phyloP scores from a whole-genome alignment of 2,329 filamentous ascomycete species.

The Alternaria conjuncta region DNA sequence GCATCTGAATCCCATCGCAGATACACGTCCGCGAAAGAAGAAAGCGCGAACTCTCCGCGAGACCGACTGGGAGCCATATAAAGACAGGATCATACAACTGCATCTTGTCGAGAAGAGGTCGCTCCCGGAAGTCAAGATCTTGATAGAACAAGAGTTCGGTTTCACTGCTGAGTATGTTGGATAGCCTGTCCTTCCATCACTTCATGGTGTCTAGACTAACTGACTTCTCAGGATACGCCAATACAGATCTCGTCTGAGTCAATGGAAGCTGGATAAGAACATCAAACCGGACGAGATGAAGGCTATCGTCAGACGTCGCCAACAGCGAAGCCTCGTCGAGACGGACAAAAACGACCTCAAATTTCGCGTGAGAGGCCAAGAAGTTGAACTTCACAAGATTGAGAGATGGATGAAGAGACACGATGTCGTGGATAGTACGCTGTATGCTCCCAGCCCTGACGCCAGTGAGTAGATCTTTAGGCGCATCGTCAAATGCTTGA shows the following conservation, averaged over 20 bases:
- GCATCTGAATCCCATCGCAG: background rate
- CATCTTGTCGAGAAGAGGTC: background rate
- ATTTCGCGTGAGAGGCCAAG: background rate
- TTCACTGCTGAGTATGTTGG: background rate
- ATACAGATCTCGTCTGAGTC: background rate
- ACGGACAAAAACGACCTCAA: background rate
- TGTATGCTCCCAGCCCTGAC: background rate
- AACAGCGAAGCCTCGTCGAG: slow-evolving; percentile 27
- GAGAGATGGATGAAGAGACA: background rate
- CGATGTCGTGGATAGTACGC: accelerated
- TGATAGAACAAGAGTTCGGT: background rate
- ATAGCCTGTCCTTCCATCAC: too few species aligned
- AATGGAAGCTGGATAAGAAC: slow-evolving; percentile 29
- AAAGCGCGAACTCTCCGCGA: background rate
- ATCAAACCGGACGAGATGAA: slow-evolving; percentile 28
- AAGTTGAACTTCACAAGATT: background rate
- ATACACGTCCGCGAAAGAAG: background rate
- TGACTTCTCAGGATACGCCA: background rate
- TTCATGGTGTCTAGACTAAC: background rate
- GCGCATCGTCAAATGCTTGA: too few species aligned
- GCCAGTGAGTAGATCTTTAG: too few species aligned
- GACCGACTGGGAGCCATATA: background rate
- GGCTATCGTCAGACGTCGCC: slow-evolving; percentile 28
- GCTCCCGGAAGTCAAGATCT: background rate
- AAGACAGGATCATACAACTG: background rate